These are phyloP conservation scores for Camillea tinctor DNA, from an alignment of 2,329 filamentous ascomycete species.

Conservation along the genomic window DNA sequence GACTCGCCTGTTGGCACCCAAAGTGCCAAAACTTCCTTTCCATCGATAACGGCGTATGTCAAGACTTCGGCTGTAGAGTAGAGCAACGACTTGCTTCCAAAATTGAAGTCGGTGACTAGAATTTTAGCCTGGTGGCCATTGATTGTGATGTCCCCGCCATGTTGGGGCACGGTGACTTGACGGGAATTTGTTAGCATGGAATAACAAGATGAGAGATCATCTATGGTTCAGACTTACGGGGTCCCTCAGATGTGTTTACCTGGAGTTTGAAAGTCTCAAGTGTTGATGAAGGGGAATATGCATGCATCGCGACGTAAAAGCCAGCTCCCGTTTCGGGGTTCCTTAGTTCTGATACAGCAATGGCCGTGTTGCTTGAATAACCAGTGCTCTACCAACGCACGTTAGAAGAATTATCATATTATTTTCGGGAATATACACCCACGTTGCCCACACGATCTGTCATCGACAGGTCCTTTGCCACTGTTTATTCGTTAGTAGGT, in stretches of 20 bases:
- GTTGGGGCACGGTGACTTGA: constrained; percentile 50
- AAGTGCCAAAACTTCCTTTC: constrained; percentile 46
- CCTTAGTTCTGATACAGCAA: constrained; percentile 55
- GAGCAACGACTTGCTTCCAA: constrained; percentile 49
- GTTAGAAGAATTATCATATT: neutral
- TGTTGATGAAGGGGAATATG: constrained; percentile 49
- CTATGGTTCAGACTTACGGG: constrained; percentile 28
- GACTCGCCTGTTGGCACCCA: constrained; percentile 55
- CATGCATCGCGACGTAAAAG: constrained; percentile 60
- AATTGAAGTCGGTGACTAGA: constrained; percentile 56
- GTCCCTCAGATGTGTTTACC: constrained; percentile 55
- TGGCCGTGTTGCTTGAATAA: constrained; percentile 50
- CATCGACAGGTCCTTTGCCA: constrained; percentile 55
- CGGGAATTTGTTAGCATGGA: neutral
- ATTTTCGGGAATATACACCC: neutral
- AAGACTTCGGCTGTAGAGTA: constrained; percentile 57
- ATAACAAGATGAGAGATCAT: neutral
- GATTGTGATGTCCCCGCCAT: constrained; percentile 47
- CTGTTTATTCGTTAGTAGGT: constrained; percentile 16
- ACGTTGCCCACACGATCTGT: constrained; percentile 47
- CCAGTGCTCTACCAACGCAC: constrained; percentile 38
- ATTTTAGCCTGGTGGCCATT: constrained; percentile 64
- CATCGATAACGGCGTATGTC: constrained; percentile 48
- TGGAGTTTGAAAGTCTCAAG: constrained; percentile 53
- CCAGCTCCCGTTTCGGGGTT: constrained; percentile 56